Evolutionary conservation across 148 eudicot genomes (phyloP), one percentile per base, ranked within the genome.

Genomic region (Rhododendron molle): DNA sequence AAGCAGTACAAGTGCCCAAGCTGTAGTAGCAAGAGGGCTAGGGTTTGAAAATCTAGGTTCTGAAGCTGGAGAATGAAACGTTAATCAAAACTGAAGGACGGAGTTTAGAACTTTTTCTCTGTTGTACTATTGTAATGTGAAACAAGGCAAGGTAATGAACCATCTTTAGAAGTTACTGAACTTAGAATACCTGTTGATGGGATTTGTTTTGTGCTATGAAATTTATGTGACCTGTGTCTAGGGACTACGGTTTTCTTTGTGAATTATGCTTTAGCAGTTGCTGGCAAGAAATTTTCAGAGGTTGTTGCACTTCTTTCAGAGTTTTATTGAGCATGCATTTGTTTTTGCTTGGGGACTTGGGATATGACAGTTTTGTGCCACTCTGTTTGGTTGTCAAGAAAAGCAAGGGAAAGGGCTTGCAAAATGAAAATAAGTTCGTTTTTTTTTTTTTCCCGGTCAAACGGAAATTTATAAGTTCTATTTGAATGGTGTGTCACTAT

Each of bases 1-100:
- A 94, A 96, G 90, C 98, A 94, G 82, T 96, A 96, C 93, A 96
- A 96, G 87, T 96, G 98, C 92, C 98, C 98, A 23, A 88, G 88
- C 54, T 96, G 98, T 91, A 93, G 92, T 83, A 90, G n/a, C 91
- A 96, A 96, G 91, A 90, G 94, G 89, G 89, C 93, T 67, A 89
- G 98, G 52, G 96, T 90, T 85, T 92, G 89, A 90, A 43, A 71
- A 18, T 62, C 77, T 40, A 44, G 76, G 50, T 54, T 54, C 38
- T 34, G 81, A 76, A 76, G 81, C 34, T 74, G 71, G 71, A 84
- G 65, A 84, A 76, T 46, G 76, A 32, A 50, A 14, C 28, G 7
- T 38, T 30, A 38, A 62, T 81, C 21, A 43, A 72, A 26, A 32
- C 30, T 18, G 28, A n/a, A 40, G 87, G 80, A 56, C 52, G 44